These are phyloP conservation scores for Heteromeles arbutifolia DNA, from an alignment of 306 rosid species.

Conservation along the genomic window DNA sequence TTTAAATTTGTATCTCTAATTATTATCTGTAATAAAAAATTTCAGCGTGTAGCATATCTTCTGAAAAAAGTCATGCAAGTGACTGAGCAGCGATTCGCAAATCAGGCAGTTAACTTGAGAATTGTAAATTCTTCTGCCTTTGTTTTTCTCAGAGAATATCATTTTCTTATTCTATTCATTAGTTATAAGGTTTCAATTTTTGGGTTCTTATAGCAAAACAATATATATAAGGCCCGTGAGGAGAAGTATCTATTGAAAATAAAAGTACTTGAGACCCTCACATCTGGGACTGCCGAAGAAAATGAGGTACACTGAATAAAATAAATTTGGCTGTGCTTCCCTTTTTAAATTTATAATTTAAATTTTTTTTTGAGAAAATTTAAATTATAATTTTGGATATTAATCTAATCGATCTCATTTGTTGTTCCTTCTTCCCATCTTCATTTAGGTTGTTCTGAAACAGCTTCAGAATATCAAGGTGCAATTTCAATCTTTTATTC, in stretches of 20 bases:
- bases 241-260: constrained; percentile 69
- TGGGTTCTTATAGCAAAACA: constrained; percentile 59
- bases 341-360: not conserved
- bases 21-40: constrained; percentile 14
- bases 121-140: constrained; percentile 38
- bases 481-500: constrained; percentile 17
- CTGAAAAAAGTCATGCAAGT: constrained; percentile 73
- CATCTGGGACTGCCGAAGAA: constrained; percentile 70
- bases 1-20: constrained; percentile 4
- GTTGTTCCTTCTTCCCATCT: constrained; percentile 2
- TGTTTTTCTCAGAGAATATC: not conserved
- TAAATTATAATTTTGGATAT: not conserved
- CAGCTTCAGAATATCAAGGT: constrained; percentile 84
- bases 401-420: constrained; percentile 15
- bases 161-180: constrained; percentile 14
- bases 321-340: constrained; percentile 12
- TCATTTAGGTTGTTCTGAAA: constrained; percentile 58
- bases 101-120: constrained; percentile 63
- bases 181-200: constrained; percentile 22
- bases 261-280: constrained; percentile 74
- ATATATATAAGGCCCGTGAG: constrained; percentile 68
- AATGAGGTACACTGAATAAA: constrained; percentile 48
- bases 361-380: too few relatives aligned
- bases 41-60: constrained; percentile 63
- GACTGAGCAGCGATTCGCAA: constrained; percentile 62